Evolutionary conservation across 768 basidiomycete genomes (phyloP), one percentile per base, ranked within the genome.

Genomic region (Lactarius pseudohatsudake): DNA sequence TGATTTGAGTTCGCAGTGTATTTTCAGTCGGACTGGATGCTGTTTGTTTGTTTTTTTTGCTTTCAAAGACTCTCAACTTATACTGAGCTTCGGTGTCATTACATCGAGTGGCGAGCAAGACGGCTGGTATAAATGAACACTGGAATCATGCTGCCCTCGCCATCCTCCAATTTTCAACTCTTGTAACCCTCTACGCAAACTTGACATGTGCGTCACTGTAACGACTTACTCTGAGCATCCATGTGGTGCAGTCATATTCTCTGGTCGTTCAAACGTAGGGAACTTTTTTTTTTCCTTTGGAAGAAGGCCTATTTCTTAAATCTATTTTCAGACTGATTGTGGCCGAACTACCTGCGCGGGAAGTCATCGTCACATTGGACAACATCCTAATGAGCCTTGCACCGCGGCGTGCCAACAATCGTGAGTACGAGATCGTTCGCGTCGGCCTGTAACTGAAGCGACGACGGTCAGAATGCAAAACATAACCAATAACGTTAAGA

Each of bases 181-280:
- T 38, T 45, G 11, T 3, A 4, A 30, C 40, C 38, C 34, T 32
- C 38, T 54, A n/a, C 50, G 13, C 40, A 2, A 54, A 36, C 41
- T 55, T 47, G 32, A 47, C 15, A 67, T 67, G 66, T 67, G 66
- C 43, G 63, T 50, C 58, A 59, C 54, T 18, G 62, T 64, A 13
- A 67, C 62, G 32, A 67, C 62, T 22, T 64, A 67, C 28, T 41
- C 53, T 13, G 62, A 64, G 50, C 62, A 67, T 26, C 57, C 57
- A 3, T 67, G 66, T 26, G 66, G 66, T 30, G 66, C 66, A 1
- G 28, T 43, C 15, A 10, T 63, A 10, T 64, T 67, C 20, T 64
- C 66, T 38, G 66, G 66, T 13, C 62, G 66, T n/a, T 63, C 66
- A 1, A 57, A 47, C 22, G 66, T 67, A 40, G 7, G 66, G 34